These are phyloP conservation scores for Neophaeococcomyces aloes DNA, from an alignment of 2,329 filamentous ascomycete genomes.

Conservation along the genomic window DNA sequence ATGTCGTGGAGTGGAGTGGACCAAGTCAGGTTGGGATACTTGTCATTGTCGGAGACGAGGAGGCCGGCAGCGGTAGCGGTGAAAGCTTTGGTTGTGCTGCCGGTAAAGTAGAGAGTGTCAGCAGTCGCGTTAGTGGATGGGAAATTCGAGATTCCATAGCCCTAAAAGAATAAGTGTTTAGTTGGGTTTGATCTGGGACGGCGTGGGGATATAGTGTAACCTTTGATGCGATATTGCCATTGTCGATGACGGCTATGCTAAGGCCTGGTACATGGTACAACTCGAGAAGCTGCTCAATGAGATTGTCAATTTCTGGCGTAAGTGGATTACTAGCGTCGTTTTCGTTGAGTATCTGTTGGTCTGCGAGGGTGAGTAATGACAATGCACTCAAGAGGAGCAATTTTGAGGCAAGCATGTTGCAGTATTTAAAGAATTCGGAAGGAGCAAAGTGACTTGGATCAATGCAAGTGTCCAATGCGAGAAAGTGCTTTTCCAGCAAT, in stretches of 20 bases:
- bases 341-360: too few species aligned
- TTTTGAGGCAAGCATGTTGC: too few species aligned
- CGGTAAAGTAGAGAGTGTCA: constrained; percentile 46
- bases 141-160: constrained; percentile 30
- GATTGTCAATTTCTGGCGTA: neutral
- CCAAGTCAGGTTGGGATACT: constrained; percentile 26
- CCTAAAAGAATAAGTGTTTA: constrained; percentile 22
- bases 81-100: constrained; percentile 48
- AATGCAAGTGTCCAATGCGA: too few species aligned
- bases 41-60: constrained; percentile 24
- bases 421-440: too few species aligned
- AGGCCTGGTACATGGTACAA: constrained; percentile 26
- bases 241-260: constrained; percentile 23
- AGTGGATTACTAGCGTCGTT: too few species aligned
- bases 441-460: too few species aligned
- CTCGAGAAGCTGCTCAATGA: constrained; percentile 11
- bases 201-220: too few species aligned
- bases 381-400: too few species aligned
- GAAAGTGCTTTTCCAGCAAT: too few species aligned
- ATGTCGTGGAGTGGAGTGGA: constrained; percentile 27
- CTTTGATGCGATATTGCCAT: constrained; percentile 4
- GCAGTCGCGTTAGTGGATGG: constrained; percentile 32
- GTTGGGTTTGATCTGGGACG: too few species aligned
- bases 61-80: constrained; percentile 42
- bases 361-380: too few species aligned